Conservation (phyloP, 176 grass and related monocot genomes). For the Triticum urartu region DNA sequence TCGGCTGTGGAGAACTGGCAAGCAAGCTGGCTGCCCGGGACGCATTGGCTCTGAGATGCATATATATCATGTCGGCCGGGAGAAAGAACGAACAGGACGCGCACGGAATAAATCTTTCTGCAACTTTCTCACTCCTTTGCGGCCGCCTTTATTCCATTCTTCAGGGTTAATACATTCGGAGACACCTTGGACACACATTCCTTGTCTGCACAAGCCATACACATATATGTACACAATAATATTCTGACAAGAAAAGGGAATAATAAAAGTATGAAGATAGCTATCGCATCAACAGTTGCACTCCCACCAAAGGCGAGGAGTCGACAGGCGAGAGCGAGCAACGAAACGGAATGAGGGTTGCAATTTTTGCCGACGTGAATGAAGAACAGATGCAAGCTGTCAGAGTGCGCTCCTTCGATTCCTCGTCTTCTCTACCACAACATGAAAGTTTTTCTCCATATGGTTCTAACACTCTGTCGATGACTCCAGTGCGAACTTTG, state of each 20-base stretch:
- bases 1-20: background rate
- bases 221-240: background rate
- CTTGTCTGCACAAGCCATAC: background rate
- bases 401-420: background rate
- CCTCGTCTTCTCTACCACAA: background rate
- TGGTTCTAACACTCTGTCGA: background rate
- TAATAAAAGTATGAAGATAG: background rate
- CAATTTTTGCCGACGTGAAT: too few relatives aligned
- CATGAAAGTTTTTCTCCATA: background rate
- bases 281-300: background rate
- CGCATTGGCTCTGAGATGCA: background rate
- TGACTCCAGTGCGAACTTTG: background rate
- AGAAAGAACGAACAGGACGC: background rate
- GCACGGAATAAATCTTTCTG: constrained; percentile 46
- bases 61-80: background rate
- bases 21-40: background rate
- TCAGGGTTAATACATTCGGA: constrained; percentile 44
- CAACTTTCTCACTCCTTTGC: constrained; percentile 44
- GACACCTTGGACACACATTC: constrained; percentile 14
- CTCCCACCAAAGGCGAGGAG: too few relatives aligned
- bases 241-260: background rate
- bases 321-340: too few relatives aligned
- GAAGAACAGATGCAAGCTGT: too few relatives aligned
- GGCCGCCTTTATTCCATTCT: constrained; percentile 71
- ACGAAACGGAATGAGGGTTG: too few relatives aligned